These are phyloP conservation scores for Microdochium bolleyi DNA, from an alignment of 2,329 filamentous ascomycete species.

Conservation along the genomic window DNA sequence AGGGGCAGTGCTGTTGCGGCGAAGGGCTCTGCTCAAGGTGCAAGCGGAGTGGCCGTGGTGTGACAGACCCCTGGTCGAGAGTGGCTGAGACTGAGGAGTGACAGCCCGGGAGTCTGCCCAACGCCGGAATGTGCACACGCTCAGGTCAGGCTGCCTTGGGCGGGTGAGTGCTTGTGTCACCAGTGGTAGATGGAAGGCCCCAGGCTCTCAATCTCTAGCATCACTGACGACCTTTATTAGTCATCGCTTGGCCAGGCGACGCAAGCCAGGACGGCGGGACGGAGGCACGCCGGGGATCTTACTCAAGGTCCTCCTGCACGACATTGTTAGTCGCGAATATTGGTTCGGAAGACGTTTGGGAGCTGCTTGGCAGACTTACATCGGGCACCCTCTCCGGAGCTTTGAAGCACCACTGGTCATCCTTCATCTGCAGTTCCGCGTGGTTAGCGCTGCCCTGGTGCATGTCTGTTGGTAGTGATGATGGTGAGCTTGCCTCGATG, in stretches of 20 bases:
- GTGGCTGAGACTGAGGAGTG: neutral
- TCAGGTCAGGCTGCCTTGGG: neutral
- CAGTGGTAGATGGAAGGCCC: no score
- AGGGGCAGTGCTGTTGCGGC: neutral
- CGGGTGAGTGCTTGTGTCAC: no score
- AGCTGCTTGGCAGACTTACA: slow-evolving; percentile 5
- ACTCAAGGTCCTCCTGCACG: slow-evolving; percentile 5
- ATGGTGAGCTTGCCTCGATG: slow-evolving; percentile 7
- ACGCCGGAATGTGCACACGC: neutral
- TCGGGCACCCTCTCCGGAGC: slow-evolving; percentile 11
- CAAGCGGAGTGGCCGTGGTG: neutral
- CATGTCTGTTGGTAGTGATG: neutral
- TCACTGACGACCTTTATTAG: neutral
- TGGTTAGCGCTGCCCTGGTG: neutral
- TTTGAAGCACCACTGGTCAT: slow-evolving; percentile 20
- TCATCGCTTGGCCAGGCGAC: neutral
- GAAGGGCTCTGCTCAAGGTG: neutral
- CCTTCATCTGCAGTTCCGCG: slow-evolving; percentile 13
- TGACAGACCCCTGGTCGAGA: neutral
- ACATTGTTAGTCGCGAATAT: neutral
- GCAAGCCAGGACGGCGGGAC: neutral
- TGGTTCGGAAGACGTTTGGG: no score
- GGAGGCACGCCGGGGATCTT: neutral
- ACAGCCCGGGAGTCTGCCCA: neutral
- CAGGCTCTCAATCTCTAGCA: no score